Conservation (phyloP, 208 protist genomes). For the Naegleria fowleri region DNA sequence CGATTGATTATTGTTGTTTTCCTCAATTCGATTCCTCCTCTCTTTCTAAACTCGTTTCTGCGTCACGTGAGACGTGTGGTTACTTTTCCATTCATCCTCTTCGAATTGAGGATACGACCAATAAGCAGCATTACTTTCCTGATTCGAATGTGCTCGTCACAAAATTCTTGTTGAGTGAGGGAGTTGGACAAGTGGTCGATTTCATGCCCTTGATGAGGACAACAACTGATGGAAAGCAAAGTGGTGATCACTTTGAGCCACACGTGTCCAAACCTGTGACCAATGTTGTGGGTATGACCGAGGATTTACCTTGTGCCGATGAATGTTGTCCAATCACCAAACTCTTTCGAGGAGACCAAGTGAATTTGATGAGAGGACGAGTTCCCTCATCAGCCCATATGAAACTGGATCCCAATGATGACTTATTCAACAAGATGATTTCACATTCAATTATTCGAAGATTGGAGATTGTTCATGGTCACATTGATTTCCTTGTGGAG, state of each 20-base stretch:
- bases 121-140: neutral
- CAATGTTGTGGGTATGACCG: neutral
- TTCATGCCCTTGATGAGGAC: neutral
- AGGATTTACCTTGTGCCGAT: neutral
- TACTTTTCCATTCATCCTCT: neutral
- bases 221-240: neutral
- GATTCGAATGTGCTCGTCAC: conserved; percentile 14
- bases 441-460: neutral
- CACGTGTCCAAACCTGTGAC: neutral
- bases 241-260: neutral
- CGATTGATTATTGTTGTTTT: conserved; percentile 16
- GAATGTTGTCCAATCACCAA: neutral
- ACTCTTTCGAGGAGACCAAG: neutral
- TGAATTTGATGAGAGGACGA: too few species aligned
- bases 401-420: neutral
- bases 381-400: too few species aligned
- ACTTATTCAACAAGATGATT: neutral
- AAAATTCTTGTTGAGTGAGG: neutral
- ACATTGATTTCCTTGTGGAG: neutral
- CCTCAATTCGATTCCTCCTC: neutral
- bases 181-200: conserved; percentile 12
- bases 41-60: neutral
- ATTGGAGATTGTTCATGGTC: neutral
- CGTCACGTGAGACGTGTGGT: neutral
- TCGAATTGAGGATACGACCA: neutral